Conservation (phyloP, 1,284 basidiomycete genomes). For the Boletus mariae region DNA sequence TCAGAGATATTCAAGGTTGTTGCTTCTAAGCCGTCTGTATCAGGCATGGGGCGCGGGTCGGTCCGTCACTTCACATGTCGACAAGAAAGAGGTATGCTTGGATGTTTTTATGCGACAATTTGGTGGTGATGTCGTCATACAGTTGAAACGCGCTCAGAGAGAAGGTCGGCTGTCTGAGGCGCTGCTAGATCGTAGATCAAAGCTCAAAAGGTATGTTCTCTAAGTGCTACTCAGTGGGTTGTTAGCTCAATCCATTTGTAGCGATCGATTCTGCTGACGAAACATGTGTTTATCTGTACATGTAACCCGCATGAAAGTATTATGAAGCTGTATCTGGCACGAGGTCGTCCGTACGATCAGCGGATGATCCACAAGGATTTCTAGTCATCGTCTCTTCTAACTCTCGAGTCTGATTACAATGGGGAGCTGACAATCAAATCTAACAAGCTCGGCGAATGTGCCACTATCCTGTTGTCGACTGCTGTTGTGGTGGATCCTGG, state of each 20-base stretch:
- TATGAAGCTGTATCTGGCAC: neutral
- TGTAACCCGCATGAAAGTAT: slow-evolving; percentile 5
- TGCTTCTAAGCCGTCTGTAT: slow-evolving; percentile 56
- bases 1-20: slow-evolving; percentile 5
- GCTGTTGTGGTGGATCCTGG: no score
- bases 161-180: slow-evolving; percentile 88
- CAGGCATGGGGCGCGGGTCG: slow-evolving; percentile 88
- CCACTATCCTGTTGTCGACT: neutral
- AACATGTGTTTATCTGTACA: slow-evolving; percentile 10
- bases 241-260: slow-evolving; percentile 25
- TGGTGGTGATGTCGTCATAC: slow-evolving; percentile 8
- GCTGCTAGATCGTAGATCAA: slow-evolving; percentile 82
- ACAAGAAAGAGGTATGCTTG: slow-evolving; percentile 62
- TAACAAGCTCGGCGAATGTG: neutral
- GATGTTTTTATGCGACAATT: slow-evolving; percentile 6
- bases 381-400: neutral
- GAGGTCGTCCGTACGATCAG: neutral
- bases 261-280: slow-evolving; percentile 62
- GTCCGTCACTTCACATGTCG: slow-evolving; percentile 65
- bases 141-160: slow-evolving; percentile 82
- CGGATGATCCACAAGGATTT: neutral
- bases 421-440: neutral
- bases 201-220: slow-evolving; percentile 82
- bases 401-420: neutral
- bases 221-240: neutral